These are phyloP conservation scores for Cystoisospora suis DNA, from an alignment of 169 alveolate genomes.

Conservation along the genomic window DNA sequence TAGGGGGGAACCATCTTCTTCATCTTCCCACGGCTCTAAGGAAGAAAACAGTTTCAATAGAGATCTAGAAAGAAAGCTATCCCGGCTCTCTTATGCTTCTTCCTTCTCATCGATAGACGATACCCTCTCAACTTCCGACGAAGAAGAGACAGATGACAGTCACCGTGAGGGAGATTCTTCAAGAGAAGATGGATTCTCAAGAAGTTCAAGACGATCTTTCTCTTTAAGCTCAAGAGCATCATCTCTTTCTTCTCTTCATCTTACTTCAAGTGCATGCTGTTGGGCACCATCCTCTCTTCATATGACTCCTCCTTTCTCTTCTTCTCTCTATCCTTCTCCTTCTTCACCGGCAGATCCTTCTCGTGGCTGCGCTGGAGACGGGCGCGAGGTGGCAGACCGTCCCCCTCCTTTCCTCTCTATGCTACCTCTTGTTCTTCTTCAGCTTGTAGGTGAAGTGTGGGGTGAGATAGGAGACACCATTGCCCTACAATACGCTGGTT, in stretches of 20 bases:
- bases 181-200: too few species aligned
- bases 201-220: too few species aligned
- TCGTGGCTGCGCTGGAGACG: background rate
- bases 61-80: too few species aligned
- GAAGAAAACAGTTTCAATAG: too few species aligned
- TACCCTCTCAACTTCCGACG: too few species aligned
- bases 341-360: background rate
- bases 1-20: too few species aligned
- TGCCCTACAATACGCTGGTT: conserved; percentile 52
- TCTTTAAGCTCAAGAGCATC: too few species aligned
- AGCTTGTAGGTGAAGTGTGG: conserved; percentile 49
- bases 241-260: background rate
- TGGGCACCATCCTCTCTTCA: background rate
- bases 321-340: background rate
- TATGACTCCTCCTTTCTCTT: background rate
- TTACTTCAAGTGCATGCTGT: background rate
- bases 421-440: background rate
- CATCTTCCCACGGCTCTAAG: too few species aligned
- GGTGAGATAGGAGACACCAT: conserved; percentile 51
- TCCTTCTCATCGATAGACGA: too few species aligned
- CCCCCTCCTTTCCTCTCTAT: background rate
- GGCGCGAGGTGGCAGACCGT: background rate
- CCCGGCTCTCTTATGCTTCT: too few species aligned
- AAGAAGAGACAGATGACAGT: too few species aligned
- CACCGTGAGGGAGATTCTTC: too few species aligned